Conservation (phyloP, 306 rosid genomes). For the Lotus japonicus region DNA sequence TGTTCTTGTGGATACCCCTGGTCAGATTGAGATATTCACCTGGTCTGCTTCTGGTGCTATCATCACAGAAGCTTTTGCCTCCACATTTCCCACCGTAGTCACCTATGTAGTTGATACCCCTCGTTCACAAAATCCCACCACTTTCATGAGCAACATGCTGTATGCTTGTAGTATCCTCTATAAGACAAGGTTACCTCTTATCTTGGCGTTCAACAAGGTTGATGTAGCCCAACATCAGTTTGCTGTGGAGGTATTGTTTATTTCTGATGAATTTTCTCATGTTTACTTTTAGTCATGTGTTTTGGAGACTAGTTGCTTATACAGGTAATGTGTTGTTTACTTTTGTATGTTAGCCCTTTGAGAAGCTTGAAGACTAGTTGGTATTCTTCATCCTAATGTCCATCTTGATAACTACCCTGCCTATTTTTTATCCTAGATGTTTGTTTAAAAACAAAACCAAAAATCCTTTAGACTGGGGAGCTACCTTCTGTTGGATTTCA, state of each 20-base stretch:
- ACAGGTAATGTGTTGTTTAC: neutral
- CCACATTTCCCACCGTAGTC: conserved; percentile 91
- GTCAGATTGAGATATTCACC: conserved; percentile 96
- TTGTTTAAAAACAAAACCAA: conserved; percentile 25
- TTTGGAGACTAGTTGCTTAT: conserved; percentile 1
- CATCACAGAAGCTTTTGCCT: conserved; percentile 98
- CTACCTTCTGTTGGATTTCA: conserved; percentile 42
- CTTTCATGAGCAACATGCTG: conserved; percentile 97
- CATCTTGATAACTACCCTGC: too few relatives aligned
- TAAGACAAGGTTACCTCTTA: conserved; percentile 84
- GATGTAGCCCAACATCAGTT: conserved; percentile 81
- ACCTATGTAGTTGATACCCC: conserved; percentile 85
- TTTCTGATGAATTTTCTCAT: neutral
- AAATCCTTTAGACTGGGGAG: conserved; percentile 23
- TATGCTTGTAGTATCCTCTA: conserved; percentile 92
- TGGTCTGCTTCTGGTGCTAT: conserved; percentile 98
- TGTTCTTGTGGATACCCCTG: conserved; percentile 92
- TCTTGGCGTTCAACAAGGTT: conserved; percentile 79
- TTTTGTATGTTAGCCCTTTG: too few relatives aligned
- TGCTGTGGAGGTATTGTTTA: conserved; percentile 75
- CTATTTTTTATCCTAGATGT: too few relatives aligned
- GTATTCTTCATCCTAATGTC: too few relatives aligned
- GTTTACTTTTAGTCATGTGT: neutral
- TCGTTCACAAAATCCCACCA: conserved; percentile 70
- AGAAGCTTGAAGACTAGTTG: too few relatives aligned